Percentiles rank a stretch among this genome's conserved stretches.
Conservation (phyloP, 352 stramenopile genomes). For the Pythium rhizo-oryzae region DNA sequence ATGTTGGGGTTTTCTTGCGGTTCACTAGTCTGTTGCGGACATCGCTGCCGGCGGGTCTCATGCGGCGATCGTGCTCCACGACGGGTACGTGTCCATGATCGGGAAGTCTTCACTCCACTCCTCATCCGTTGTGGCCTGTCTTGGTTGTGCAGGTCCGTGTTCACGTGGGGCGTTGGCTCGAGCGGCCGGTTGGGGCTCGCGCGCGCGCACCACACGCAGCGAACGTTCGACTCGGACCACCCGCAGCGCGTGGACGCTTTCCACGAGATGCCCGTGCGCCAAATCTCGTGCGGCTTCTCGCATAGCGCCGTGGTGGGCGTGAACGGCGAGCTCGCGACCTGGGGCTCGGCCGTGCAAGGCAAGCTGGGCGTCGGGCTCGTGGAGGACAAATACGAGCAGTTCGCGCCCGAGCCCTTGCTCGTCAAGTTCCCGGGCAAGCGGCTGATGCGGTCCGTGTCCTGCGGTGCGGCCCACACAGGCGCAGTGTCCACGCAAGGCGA, state of each 20-base stretch:
- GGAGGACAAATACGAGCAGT: slow-evolving; percentile 80
- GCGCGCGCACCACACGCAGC: slow-evolving; percentile 46
- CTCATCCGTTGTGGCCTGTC: background rate
- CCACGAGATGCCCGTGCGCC: slow-evolving; percentile 41
- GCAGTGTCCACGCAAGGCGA: slow-evolving; percentile 68
- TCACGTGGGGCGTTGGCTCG: slow-evolving; percentile 89
- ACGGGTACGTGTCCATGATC: slow-evolving; percentile 45
- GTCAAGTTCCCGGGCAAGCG: slow-evolving; percentile 74
- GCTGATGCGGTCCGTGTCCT: slow-evolving; percentile 81
- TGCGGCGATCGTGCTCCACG: slow-evolving; percentile 77
- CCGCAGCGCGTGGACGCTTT: slow-evolving; percentile 63
- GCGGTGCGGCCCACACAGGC: slow-evolving; percentile 83
- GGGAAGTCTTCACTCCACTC: no score
- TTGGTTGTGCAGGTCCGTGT: slow-evolving; percentile 46
- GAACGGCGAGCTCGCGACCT: slow-evolving; percentile 84
- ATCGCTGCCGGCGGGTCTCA: slow-evolving; percentile 85
- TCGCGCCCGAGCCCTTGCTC: slow-evolving; percentile 17
- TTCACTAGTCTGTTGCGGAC: slow-evolving; percentile 50
- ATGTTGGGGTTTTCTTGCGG: no score
- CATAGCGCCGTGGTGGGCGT: slow-evolving; percentile 87
- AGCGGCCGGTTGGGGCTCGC: slow-evolving; percentile 83
- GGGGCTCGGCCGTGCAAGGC: slow-evolving; percentile 80
- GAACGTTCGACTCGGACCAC: slow-evolving; percentile 69
- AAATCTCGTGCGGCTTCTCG: slow-evolving; percentile 74
- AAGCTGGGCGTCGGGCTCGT: slow-evolving; percentile 90